These are phyloP conservation scores for Alopecurus myosuroides DNA, from an alignment of 176 grass and related monocot species.

Conservation along the genomic window DNA sequence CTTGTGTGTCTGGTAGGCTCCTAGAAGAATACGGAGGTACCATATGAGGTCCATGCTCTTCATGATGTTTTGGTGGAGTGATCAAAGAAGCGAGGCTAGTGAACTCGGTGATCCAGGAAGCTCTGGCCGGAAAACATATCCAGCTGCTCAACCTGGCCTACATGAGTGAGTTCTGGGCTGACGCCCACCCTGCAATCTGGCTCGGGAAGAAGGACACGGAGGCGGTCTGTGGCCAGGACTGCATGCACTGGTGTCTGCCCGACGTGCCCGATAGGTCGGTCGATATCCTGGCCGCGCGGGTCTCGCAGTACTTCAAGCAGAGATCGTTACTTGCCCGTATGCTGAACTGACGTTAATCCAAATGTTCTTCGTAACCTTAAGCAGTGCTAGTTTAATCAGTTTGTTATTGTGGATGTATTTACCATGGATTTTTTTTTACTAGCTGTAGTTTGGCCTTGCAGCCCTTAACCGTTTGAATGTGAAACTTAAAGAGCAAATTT, in stretches of 20 bases:
- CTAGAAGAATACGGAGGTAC: slow-evolving; percentile 71
- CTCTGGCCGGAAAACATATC: slow-evolving; percentile 42
- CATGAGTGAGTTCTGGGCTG: slow-evolving; percentile 86
- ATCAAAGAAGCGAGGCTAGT: slow-evolving; percentile 70
- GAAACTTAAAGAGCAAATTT: not conserved
- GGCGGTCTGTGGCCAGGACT: slow-evolving; percentile 84
- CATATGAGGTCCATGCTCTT: not conserved
- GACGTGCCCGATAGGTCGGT: slow-evolving; percentile 90
- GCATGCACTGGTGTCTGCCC: slow-evolving; percentile 96
- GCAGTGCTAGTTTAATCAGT: not conserved
- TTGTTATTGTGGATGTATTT: not conserved
- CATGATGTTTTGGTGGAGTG: slow-evolving; percentile 36
- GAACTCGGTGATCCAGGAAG: slow-evolving; percentile 54
- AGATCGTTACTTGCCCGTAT: too few species aligned
- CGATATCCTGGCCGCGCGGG: slow-evolving; percentile 56
- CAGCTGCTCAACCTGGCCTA: slow-evolving; percentile 77
- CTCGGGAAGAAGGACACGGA: slow-evolving; percentile 87
- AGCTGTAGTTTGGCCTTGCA: not conserved
- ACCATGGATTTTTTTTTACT: not conserved
- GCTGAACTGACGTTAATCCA: not conserved
- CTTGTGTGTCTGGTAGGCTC: slow-evolving; percentile 54
- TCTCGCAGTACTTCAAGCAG: slow-evolving; percentile 51
- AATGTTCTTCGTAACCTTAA: not conserved
- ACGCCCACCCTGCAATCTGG: slow-evolving; percentile 88
- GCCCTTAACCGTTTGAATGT: not conserved